Conservation (phyloP, 148 eudicot species). For the Silene conica region DNA sequence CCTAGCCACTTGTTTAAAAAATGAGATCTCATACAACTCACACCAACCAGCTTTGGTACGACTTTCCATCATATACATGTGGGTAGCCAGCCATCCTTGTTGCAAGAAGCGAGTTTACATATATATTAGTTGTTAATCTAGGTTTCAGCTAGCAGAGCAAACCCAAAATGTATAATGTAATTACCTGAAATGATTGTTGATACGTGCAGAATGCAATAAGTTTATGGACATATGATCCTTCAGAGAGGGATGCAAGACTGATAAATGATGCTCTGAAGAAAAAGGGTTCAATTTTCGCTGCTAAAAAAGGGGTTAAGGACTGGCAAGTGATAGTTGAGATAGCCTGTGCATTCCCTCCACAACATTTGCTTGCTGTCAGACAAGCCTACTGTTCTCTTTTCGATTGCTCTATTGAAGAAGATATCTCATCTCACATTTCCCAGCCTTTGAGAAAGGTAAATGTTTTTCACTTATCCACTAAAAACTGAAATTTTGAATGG, state of each 20-base stretch:
- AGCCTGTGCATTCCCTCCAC: slow-evolving; percentile 70
- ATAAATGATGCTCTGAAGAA: slow-evolving; percentile 53
- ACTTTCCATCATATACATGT: no score
- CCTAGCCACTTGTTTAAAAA: no score
- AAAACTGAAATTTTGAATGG: neutral
- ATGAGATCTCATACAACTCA: no score
- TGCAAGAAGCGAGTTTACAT: no score
- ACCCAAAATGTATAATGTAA: no score
- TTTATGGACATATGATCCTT: slow-evolving; percentile 75
- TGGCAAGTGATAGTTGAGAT: slow-evolving; percentile 70
- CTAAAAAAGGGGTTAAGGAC: slow-evolving; percentile 35
- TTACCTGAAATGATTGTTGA: no score
- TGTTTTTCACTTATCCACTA: no score
- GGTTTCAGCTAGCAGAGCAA: no score
- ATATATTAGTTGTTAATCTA: no score
- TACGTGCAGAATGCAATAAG: slow-evolving; percentile 52
- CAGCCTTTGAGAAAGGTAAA: slow-evolving; percentile 61
- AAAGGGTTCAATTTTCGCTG: slow-evolving; percentile 7
- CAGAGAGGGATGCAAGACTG: slow-evolving; percentile 79
- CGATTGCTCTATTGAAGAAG: slow-evolving; percentile 73
- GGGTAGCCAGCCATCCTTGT: no score
- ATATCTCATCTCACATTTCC: slow-evolving; percentile 41
- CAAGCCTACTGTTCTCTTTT: slow-evolving; percentile 58
- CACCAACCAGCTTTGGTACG: no score
- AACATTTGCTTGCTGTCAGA: slow-evolving; percentile 65